Evolutionary conservation across 106 monocot genomes (phyloP), one percentile per base, ranked within the genome.

Genomic region (Apostasia shenzhenica): DNA sequence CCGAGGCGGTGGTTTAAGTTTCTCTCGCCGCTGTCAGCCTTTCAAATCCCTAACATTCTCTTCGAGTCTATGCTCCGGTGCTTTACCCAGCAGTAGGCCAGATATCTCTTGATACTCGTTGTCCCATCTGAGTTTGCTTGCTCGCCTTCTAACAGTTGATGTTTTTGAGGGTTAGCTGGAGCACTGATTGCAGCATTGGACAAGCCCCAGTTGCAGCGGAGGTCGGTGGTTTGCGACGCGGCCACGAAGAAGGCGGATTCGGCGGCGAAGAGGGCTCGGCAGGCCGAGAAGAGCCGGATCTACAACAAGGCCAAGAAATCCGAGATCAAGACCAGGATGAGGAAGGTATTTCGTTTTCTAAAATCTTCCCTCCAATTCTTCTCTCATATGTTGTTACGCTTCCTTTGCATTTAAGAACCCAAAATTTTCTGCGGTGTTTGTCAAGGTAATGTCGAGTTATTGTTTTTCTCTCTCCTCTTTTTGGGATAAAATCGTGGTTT

Each of bases 291-390:
- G 81, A 65, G 91, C 14, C 58, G 91, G 43, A 54, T 88, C 3
- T 92, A 88, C 46, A 88, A 92, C 76, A 88, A 88, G 69, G 51
- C 78, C 12, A 80, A 69, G 55, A 92, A 92, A 61, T 88, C 91
- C 41, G 85, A 92, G 68, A 55, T 79, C 61, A 92, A 67, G 75
- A 88, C 91, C 54, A 68, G 85, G 71, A 92, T 92, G 91, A 92
- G 61, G 73, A 92, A 88, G 91, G 91, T 87, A 70, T 57, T 5
- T 13, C 45, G 0, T 41, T 59, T 13, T 59, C 8, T 59, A 59
- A 59, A 59, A 26, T 26, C 26, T 59, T 59, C 7, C 40, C 41
- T 59, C 40, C 5, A 41, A 41, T 13, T 59, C 41, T 37, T 1
- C 8, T 39, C 4, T 59, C 8, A 2, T 41, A 59, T 59, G 0